These are phyloP conservation scores for Edaphochlamys debaryana DNA, from an alignment of 139 green algal species.

Conservation along the genomic window DNA sequence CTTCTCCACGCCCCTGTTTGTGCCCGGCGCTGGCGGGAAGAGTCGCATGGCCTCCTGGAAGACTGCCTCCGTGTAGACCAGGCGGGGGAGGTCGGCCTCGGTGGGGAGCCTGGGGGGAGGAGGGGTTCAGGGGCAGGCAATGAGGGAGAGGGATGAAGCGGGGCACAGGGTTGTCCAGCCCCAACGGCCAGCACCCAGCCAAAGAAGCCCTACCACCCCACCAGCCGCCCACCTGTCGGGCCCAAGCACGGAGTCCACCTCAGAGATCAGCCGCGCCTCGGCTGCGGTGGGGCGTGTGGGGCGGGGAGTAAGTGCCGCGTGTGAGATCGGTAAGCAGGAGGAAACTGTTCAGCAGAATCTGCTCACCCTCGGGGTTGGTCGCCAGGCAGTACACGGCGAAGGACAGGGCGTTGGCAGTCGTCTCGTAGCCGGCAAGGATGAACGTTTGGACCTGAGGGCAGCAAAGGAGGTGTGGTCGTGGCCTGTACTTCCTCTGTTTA, in stretches of 20 bases:
- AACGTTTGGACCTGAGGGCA: constrained; percentile 48
- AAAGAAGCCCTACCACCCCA: neutral
- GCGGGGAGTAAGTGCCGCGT: no score
- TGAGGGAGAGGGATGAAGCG: neutral
- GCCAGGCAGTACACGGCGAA: constrained; percentile 57
- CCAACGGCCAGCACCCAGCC: neutral
- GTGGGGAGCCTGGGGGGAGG: neutral
- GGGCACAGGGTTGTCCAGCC: neutral
- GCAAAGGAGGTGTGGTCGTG: no score
- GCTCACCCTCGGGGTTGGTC: constrained; percentile 32
- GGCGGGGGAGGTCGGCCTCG: constrained; percentile 16
- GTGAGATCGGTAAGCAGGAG: no score
- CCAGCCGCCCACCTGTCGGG: neutral
- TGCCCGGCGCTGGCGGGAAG: constrained; percentile 55
- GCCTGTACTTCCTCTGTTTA: no score
- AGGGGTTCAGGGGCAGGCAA: neutral
- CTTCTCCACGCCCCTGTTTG: neutral
- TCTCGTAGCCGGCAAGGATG: constrained; percentile 62
- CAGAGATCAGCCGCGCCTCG: constrained; percentile 43
- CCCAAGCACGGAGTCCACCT: constrained; percentile 56
- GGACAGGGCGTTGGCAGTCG: constrained; percentile 55
- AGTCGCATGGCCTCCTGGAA: constrained; percentile 68
- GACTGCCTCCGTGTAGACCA: constrained; percentile 64
- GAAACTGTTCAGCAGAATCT: no score
- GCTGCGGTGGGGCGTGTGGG: neutral